phyloP scores from a whole-genome alignment of 2,329 filamentous ascomycete genomes.

The Aspergillus persii region DNA sequence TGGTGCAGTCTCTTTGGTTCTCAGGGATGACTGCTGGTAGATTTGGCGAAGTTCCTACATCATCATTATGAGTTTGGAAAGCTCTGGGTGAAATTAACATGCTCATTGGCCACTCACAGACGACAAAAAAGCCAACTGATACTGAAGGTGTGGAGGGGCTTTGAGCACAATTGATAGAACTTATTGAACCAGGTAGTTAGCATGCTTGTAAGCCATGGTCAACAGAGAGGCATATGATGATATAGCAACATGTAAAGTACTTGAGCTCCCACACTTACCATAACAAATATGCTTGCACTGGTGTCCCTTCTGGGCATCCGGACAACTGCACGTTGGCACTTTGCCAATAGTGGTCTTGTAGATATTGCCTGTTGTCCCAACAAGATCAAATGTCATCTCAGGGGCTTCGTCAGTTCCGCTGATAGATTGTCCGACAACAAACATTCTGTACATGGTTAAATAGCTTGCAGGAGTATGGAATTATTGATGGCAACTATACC shows the following conservation, averaged over 20 bases:
- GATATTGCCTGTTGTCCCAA: constrained; percentile 61
- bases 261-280: constrained; percentile 34
- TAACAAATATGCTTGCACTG: constrained; percentile 66
- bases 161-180: constrained; percentile 59
- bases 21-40: constrained; percentile 52
- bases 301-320: constrained; percentile 53
- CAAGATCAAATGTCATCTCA: constrained; percentile 54
- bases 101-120: constrained; percentile 32
- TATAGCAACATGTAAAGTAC: too few relatives aligned
- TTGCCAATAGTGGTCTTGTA: constrained; percentile 58
- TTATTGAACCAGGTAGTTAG: constrained; percentile 29
- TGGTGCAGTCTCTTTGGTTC: constrained; percentile 40
- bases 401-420: constrained; percentile 45
- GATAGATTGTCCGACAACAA: constrained; percentile 53
- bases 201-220: not conserved
- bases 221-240: not conserved
- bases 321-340: constrained; percentile 55
- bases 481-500: constrained; percentile 21
- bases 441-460: constrained; percentile 45
- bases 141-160: constrained; percentile 54
- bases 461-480: not conserved
- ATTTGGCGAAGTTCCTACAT: constrained; percentile 55
- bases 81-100: not conserved
- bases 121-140: constrained; percentile 60
- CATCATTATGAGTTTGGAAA: not conserved